Conservation (phyloP, 148 eudicot genomes). For the Salicornia ramosissima region DNA sequence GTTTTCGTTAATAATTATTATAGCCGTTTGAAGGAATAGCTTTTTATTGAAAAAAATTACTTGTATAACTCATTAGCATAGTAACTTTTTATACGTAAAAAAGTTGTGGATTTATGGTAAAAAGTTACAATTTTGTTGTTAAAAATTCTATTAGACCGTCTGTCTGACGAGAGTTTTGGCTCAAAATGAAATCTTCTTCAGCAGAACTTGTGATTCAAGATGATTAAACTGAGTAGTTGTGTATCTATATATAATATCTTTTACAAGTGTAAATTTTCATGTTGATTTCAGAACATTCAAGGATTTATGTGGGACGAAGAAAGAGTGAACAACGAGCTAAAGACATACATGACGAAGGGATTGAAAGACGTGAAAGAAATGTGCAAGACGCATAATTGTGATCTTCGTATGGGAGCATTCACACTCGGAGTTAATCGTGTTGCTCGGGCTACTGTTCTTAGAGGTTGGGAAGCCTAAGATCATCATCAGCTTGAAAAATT, state of each 20-base stretch:
- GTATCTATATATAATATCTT: background rate
- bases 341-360: conserved; percentile 72
- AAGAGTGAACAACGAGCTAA: conserved; percentile 80
- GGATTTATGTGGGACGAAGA: conserved; percentile 99
- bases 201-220: too few species aligned
- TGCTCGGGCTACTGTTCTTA: conserved; percentile 86
- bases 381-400: conserved; percentile 86
- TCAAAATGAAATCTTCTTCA: too few species aligned
- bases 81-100: too few species aligned
- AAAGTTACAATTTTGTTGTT: too few species aligned
- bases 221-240: too few species aligned
- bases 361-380: conserved; percentile 74
- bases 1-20: too few species aligned
- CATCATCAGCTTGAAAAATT: background rate
- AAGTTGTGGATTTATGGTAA: too few species aligned
- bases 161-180: too few species aligned
- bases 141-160: too few species aligned
- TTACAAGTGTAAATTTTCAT: background rate
- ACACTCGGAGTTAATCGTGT: conserved; percentile 92
- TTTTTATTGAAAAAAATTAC: too few species aligned
- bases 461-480: conserved; percentile 94
- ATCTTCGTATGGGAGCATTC: conserved; percentile 98
- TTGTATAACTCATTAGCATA: too few species aligned
- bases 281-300: conserved; percentile 71
- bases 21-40: too few species aligned